These are phyloP conservation scores for Lumnitzera racemosa DNA, from an alignment of 345 rosid species.

Conservation along the genomic window DNA sequence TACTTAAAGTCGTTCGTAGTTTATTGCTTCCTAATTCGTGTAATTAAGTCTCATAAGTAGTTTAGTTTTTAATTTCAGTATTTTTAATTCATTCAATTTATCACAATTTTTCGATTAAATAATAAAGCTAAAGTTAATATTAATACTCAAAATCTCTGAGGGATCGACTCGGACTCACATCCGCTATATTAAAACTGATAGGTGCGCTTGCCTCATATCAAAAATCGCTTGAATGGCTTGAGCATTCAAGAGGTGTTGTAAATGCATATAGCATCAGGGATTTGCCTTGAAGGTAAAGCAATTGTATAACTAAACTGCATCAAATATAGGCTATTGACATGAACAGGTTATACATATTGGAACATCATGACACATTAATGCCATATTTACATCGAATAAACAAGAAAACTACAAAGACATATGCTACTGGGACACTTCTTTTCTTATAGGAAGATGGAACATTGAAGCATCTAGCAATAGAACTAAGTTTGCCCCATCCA, in stretches of 20 bases:
- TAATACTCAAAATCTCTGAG: no score
- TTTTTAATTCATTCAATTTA: no score
- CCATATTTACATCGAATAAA: constrained; percentile 17
- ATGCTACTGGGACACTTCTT: constrained; percentile 19
- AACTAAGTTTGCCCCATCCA: constrained; percentile 17
- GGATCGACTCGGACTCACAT: no score
- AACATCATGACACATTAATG: constrained; percentile 18
- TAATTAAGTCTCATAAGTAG: no score
- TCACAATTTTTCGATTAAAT: no score
- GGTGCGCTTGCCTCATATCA: no score
- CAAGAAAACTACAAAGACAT: constrained; percentile 9
- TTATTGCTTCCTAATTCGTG: no score
- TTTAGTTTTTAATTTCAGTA: no score
- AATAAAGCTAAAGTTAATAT: no score
- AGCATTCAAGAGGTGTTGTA: constrained; percentile 13
- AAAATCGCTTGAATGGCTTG: constrained; percentile 19
- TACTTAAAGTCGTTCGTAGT: no score
- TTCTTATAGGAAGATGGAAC: constrained; percentile 14
- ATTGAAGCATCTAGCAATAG: constrained; percentile 19
- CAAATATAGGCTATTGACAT: constrained; percentile 10
- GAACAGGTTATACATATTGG: constrained; percentile 22
- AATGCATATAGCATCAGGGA: no score
- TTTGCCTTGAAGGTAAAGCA: not conserved
- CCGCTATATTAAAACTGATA: no score
- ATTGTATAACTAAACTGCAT: not conserved